Evolutionary conservation across 345 rosid genomes (phyloP), one percentile per base, ranked within the genome.

Genomic region (Salix brachista): DNA sequence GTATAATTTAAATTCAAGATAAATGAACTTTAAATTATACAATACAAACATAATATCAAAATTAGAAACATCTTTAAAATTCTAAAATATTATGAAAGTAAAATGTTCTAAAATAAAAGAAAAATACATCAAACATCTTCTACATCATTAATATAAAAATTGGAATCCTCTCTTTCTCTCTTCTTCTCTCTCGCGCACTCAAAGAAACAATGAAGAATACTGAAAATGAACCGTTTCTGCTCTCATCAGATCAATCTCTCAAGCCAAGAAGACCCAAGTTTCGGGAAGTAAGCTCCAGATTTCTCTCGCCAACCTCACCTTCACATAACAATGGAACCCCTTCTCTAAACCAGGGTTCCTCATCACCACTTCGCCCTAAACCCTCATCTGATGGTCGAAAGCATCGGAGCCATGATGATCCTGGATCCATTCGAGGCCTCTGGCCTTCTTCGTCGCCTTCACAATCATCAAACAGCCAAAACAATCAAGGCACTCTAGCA

Each of bases 281-380:
- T 52, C 87, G 93, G 1, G 88, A 85, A 79, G 90, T 91, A 19
- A 78, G 90, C 78, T 94, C 98, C 1, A 88, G 93, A 41, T 92
- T 85, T 75, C 88, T 92, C 62, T 85, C 90, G 30, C 89, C 89
- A 0, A 46, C 80, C 46, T 44, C 89, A 19, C 83, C 87, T 52
- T 71, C 88, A 18, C 85, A 79, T 8, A 84, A 80, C 46, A 73
- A 79, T 61, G 83, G 87, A 72, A 80, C 21, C 76, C 76, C 64
- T 1, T 80, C 89, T 44, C 86, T 85, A 2, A 81, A 41, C 70
- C 84, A 79, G 78, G 74, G 68, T 73, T 75, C 75, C 2, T 79
- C 88, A 5, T 87, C 86, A 9, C 87, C 87, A 10, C 50, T 74
- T 58, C 65, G 77, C 67, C 77, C 71, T 4, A 77, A 76, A 44